A percentile compares a stretch with the other conserved stretches of the same genome.
These are phyloP conservation scores for Phalaenopsis hybrid DNA, from an alignment of 116 monocot species.

Conservation along the genomic window DNA sequence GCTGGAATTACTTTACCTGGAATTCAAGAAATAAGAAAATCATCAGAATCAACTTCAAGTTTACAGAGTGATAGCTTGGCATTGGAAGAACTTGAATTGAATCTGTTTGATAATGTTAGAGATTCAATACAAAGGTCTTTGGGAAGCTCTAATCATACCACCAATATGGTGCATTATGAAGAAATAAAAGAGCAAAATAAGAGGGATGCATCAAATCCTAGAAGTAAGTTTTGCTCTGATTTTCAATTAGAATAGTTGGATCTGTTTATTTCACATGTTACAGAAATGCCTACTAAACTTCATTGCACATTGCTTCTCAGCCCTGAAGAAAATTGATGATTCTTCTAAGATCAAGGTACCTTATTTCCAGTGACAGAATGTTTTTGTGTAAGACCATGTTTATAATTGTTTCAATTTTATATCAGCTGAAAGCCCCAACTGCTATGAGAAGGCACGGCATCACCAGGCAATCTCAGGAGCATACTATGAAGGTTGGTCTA, in stretches of 20 bases:
- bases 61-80: slow-evolving; percentile 47
- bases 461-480: slow-evolving; percentile 14
- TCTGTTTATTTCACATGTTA: slow-evolving; percentile 1
- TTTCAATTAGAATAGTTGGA: neutral
- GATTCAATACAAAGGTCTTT: slow-evolving; percentile 67
- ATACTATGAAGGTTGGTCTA: slow-evolving; percentile 11
- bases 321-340: slow-evolving; percentile 24
- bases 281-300: neutral
- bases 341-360: slow-evolving; percentile 42
- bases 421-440: slow-evolving; percentile 39
- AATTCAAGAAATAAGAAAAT: slow-evolving; percentile 53
- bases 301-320: slow-evolving; percentile 21
- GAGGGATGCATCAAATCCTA: slow-evolving; percentile 11
- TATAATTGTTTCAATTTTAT: slow-evolving; percentile 8
- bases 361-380: slow-evolving; percentile 1
- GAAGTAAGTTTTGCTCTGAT: slow-evolving; percentile 23
- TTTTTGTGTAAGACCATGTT: neutral
- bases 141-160: slow-evolving; percentile 18
- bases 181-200: slow-evolving; percentile 7
- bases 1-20: slow-evolving; percentile 22
- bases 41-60: slow-evolving; percentile 58
- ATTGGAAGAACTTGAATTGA: slow-evolving; percentile 55
- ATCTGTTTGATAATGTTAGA: slow-evolving; percentile 66
- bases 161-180: slow-evolving; percentile 1
- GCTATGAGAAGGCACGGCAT: slow-evolving; percentile 16